These are phyloP conservation scores for Hamigera avellanea DNA, from an alignment of 495 filamentous ascomycete genomes.

Conservation along the genomic window DNA sequence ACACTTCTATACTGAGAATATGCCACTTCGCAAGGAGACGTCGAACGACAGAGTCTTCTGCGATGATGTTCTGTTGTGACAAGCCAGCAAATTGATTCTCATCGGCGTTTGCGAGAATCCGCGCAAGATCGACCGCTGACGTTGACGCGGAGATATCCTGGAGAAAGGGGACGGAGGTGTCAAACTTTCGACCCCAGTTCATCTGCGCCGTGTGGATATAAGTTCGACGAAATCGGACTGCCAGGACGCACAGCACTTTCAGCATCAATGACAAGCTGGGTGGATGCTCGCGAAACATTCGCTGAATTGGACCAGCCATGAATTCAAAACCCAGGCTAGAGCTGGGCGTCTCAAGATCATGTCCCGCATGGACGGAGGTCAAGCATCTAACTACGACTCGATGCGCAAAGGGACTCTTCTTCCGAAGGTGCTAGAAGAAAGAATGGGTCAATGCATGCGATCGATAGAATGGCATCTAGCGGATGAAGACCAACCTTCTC, in stretches of 20 bases:
- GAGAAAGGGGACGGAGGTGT: conserved; percentile 20
- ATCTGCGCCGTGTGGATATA: conserved; percentile 26
- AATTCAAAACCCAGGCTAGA: conserved; percentile 23
- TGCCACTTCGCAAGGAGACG: conserved; percentile 18
- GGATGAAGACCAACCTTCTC: conserved; percentile 18
- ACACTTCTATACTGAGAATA: conserved; percentile 19
- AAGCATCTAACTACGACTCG: conserved; percentile 22
- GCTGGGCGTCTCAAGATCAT: conserved; percentile 4
- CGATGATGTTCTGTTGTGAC: conserved; percentile 11
- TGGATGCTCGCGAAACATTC: conserved; percentile 20
- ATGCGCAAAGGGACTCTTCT: conserved; percentile 28
- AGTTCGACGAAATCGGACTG: conserved; percentile 20
- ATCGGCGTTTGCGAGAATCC: conserved; percentile 16
- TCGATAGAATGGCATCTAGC: conserved; percentile 2
- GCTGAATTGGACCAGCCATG: conserved; percentile 27
- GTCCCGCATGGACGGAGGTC: conserved; percentile 10
- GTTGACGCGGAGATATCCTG: conserved; percentile 21
- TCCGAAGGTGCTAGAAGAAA: conserved; percentile 24
- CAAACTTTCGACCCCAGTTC: conserved; percentile 22
- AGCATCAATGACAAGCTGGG: conserved; percentile 20
- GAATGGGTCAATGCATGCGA: background rate
- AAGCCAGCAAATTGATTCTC: conserved; percentile 18
- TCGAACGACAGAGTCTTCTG: conserved; percentile 9
- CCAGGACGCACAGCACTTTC: conserved; percentile 25
- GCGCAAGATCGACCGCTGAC: conserved; percentile 21